Conservation (phyloP, 176 grass and related monocot genomes). For the Bolboschoenus planiculmis region DNA sequence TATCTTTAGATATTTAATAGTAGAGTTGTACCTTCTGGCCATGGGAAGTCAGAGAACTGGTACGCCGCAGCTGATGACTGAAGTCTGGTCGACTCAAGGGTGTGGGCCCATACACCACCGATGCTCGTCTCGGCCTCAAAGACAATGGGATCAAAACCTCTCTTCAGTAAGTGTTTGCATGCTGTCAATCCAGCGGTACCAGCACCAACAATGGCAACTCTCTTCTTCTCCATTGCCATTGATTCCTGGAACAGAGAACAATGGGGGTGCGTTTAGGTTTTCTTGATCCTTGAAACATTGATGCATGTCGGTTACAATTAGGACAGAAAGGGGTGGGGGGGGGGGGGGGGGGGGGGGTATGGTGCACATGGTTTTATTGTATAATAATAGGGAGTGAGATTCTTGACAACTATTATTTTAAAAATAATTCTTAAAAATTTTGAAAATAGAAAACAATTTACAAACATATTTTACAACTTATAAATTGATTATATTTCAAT, state of each 20-base stretch:
- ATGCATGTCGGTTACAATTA: too few species aligned
- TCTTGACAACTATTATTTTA: too few species aligned
- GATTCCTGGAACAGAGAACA: not conserved
- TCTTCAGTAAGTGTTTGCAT: constrained; percentile 60
- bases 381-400: too few species aligned
- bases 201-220: constrained; percentile 56
- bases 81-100: constrained; percentile 45
- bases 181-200: constrained; percentile 57
- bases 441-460: too few species aligned
- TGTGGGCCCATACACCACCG: constrained; percentile 55
- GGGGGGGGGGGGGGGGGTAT: too few species aligned
- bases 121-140: constrained; percentile 42
- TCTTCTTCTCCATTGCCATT: constrained; percentile 28
- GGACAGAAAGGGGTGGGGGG: too few species aligned
- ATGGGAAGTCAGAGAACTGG: constrained; percentile 69
- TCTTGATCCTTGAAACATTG: too few species aligned
- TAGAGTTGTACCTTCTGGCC: constrained; percentile 32
- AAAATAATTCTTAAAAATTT: too few species aligned
- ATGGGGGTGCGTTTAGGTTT: not conserved
- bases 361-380: too few species aligned
- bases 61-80: constrained; percentile 32
- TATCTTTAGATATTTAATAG: not conserved
- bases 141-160: constrained; percentile 56
- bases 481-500: too few species aligned
- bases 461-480: too few species aligned